A percentile compares a stretch with the other conserved stretches of the same genome.
Conservation (phyloP, 805 yeast species). For the Jamesozyma rosinii region DNA sequence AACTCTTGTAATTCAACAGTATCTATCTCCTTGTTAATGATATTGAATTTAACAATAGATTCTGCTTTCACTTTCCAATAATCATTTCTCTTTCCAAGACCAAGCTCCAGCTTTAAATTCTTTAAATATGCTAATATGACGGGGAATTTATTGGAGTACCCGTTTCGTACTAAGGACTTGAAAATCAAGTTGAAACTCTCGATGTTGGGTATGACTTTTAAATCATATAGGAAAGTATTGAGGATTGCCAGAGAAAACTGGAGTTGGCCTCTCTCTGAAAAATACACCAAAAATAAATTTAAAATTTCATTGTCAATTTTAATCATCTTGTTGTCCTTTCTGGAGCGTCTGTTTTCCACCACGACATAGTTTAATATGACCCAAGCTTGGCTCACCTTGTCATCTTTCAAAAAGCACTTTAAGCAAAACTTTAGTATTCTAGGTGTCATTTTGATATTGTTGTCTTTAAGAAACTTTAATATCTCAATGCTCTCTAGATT, state of each 20-base stretch:
- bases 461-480: conserved; percentile 18
- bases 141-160: conserved; percentile 12
- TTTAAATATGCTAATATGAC: conserved; percentile 14
- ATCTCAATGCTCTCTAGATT: conserved; percentile 26
- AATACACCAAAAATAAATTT: conserved; percentile 26
- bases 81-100: conserved; percentile 10
- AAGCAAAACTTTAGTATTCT: conserved; percentile 22
- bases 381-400: conserved; percentile 27
- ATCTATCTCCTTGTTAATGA: neutral
- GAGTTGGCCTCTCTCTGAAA: conserved; percentile 29
- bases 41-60: conserved; percentile 22
- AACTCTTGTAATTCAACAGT: neutral
- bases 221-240: conserved; percentile 25
- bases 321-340: neutral
- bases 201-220: conserved; percentile 25
- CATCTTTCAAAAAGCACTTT: conserved; percentile 21
- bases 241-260: conserved; percentile 31
- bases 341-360: conserved; percentile 5
- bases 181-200: conserved; percentile 25
- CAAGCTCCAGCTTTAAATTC: conserved; percentile 13
- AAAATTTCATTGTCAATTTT: conserved; percentile 16
- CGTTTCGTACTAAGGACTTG: conserved; percentile 3
- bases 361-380: conserved; percentile 16
- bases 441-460: conserved; percentile 22
- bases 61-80: conserved; percentile 21